phyloP scores from a whole-genome alignment of 306 rosid species.

The Ormosia emarginata region DNA sequence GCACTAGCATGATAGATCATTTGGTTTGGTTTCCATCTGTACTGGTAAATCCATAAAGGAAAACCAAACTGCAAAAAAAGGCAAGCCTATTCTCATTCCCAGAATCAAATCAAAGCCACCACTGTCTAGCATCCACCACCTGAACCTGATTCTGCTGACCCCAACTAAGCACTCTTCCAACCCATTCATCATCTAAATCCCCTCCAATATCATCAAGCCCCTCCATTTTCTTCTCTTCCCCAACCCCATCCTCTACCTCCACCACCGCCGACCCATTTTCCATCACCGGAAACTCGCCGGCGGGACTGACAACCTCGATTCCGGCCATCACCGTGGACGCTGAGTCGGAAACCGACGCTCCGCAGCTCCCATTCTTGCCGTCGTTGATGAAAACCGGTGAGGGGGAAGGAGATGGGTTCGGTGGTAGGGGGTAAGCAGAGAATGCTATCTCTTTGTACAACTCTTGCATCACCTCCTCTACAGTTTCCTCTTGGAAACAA shows the following conservation, averaged over 20 bases:
- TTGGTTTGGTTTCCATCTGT: not conserved
- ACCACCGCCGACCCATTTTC: not conserved
- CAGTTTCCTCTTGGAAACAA: slow-evolving; percentile 17
- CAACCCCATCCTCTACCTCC: not conserved
- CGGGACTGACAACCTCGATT: not conserved
- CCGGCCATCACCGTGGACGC: not conserved
- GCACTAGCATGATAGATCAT: not conserved
- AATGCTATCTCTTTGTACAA: slow-evolving; percentile 22
- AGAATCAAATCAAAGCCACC: not conserved
- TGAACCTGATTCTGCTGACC: slow-evolving; percentile 2
- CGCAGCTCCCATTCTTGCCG: slow-evolving; percentile 7
- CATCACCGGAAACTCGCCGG: not conserved
- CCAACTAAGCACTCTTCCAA: slow-evolving; percentile 13
- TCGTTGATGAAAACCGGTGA: not conserved
- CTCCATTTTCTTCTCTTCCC: not conserved
- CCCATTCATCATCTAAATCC: slow-evolving; percentile 21
- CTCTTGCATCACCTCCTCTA: slow-evolving; percentile 28
- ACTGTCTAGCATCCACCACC: not conserved
- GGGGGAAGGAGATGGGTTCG: not conserved
- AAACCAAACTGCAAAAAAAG: no score
- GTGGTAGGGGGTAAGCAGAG: not conserved
- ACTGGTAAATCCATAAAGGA: not conserved
- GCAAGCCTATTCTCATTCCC: no score
- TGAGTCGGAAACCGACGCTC: slow-evolving; percentile 16
- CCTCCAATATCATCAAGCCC: not conserved